A percentile compares a stretch with the other conserved stretches of the same genome.
Evolutionary conservation across 2,329 filamentous ascomycete genomes (phyloP).

Genomic region (Polychaeton citri): DNA sequence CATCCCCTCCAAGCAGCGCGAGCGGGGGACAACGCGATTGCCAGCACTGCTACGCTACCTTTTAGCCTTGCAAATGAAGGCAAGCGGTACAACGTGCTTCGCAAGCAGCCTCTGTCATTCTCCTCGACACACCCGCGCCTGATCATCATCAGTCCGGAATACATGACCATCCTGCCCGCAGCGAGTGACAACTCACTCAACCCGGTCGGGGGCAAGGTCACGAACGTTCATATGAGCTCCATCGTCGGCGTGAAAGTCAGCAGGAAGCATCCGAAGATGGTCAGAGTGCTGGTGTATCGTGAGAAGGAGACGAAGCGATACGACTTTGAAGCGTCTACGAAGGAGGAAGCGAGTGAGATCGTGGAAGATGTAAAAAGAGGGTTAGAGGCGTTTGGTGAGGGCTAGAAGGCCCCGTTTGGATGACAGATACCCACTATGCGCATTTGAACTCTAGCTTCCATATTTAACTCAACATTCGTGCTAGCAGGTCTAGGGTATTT

Average conservation of each 20-base stretch:
- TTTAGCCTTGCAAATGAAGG: conserved; percentile 19
- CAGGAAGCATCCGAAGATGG: conserved; percentile 65
- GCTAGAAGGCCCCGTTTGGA: conserved; percentile 1
- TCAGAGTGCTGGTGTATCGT: conserved; percentile 67
- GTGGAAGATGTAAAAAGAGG: conserved; percentile 67
- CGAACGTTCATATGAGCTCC: conserved; percentile 69
- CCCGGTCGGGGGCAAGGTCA: conserved; percentile 45
- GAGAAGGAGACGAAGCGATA: conserved; percentile 67
- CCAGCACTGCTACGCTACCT: conserved; percentile 19
- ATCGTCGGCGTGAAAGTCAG: conserved; percentile 73
- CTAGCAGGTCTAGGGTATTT: too few species aligned
- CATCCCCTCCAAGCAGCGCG: conserved; percentile 52
- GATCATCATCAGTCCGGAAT: conserved; percentile 71
- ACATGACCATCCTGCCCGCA: conserved; percentile 68
- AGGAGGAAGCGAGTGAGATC: conserved; percentile 64
- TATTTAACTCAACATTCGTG: too few species aligned
- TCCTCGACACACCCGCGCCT: conserved; percentile 63
- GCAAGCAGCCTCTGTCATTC: conserved; percentile 72
- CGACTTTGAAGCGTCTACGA: conserved; percentile 66
- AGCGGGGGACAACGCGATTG: conserved; percentile 17
- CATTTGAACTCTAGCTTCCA: too few species aligned
- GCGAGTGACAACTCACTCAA: conserved; percentile 19
- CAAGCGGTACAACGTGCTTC: conserved; percentile 66
- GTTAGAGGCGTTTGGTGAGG: conserved; percentile 11
- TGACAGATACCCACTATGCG: background rate